These are phyloP conservation scores for Geranium incanum DNA, from an alignment of 441 rosid species.

Conservation along the genomic window DNA sequence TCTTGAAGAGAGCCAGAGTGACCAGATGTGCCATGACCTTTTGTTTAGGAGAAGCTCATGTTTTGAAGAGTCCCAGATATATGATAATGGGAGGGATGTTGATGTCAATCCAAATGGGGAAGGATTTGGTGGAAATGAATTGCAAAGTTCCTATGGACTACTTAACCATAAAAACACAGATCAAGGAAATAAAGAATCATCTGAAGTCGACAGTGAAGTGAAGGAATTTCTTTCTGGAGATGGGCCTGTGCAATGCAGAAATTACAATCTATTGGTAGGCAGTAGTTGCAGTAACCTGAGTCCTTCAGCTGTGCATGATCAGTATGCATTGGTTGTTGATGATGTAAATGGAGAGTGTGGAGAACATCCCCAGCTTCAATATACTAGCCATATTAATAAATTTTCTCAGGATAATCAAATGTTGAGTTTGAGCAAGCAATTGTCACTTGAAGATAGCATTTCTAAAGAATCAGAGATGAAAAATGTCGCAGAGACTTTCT, in stretches of 20 bases:
- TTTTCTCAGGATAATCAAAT: conserved; percentile 22
- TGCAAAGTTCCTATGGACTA: conserved; percentile 18
- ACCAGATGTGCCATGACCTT: conserved; percentile 21
- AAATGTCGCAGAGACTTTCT: conserved; percentile 19
- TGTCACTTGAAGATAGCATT: conserved; percentile 21
- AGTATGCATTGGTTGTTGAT: conserved; percentile 21
- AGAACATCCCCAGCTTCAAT: conserved; percentile 28
- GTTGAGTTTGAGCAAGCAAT: conserved; percentile 17
- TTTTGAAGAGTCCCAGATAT: conserved; percentile 21
- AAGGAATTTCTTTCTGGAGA: conserved; percentile 19
- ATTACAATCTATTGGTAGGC: conserved; percentile 16
- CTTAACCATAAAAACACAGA: conserved; percentile 23
- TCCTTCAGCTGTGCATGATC: conserved; percentile 11
- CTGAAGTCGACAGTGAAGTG: conserved; percentile 16
- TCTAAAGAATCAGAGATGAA: conserved; percentile 22
- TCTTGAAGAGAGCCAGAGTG: conserved; percentile 23
- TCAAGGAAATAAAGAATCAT: conserved; percentile 29
- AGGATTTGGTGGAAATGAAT: conserved; percentile 16
- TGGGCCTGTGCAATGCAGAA: conserved; percentile 14
- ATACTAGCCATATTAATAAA: conserved; percentile 23
- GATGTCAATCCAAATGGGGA: conserved; percentile 16
- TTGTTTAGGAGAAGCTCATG: conserved; percentile 19
- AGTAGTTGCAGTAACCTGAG: conserved; percentile 16
- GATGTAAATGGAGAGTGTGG: conserved; percentile 28
- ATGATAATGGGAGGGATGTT: conserved; percentile 17